Evolutionary conservation across 345 rosid species (phyloP).

Genomic region (Excoecaria agallocha): DNA sequence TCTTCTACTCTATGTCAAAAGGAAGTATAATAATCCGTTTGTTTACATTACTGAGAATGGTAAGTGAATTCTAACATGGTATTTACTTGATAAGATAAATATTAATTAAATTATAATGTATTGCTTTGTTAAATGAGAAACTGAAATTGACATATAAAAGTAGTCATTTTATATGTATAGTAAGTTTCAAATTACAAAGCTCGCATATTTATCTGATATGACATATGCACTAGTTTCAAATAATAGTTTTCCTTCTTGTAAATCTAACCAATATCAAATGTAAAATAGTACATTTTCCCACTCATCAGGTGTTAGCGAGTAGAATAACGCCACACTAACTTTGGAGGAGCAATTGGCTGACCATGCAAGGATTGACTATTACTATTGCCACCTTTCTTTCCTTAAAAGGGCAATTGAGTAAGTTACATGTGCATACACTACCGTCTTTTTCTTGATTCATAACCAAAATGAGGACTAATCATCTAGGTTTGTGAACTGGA

Average conservation of each 20-base stretch:
- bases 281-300: no score
- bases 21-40: slow-evolving; percentile 35
- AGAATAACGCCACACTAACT: slow-evolving; percentile 27
- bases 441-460: background rate
- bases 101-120: no score
- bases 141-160: no score
- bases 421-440: background rate
- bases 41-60: slow-evolving; percentile 50
- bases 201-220: no score
- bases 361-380: slow-evolving; percentile 30
- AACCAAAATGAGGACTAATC: background rate
- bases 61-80: slow-evolving; percentile 1
- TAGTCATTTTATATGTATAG: no score
- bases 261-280: no score
- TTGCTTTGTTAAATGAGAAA: no score
- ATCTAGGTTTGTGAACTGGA: background rate
- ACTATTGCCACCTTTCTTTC: slow-evolving; percentile 32
- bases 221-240: no score
- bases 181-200: no score
- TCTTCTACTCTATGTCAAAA: slow-evolving; percentile 9
- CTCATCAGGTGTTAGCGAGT: slow-evolving; percentile 31
- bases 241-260: no score
- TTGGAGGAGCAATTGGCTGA: slow-evolving; percentile 36
- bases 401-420: slow-evolving; percentile 34
- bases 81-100: no score